Evolutionary conservation across 495 filamentous ascomycete species (phyloP), one percentile per base, ranked within the genome.

Genomic region (Polyplosphaeria fusca): DNA sequence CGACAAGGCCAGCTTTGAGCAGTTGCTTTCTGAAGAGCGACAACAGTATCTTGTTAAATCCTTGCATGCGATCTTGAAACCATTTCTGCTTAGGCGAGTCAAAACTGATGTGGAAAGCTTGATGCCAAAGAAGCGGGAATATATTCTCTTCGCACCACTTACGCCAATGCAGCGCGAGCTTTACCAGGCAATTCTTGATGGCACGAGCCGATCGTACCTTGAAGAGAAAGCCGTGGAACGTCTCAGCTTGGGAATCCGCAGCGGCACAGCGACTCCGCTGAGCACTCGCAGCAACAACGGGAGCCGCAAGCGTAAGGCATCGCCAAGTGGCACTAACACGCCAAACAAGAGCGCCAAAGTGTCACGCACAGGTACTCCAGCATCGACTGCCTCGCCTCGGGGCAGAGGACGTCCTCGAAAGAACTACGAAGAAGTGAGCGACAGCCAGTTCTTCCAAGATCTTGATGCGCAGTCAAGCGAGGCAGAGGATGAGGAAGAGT

Each of bases 81-180:
- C 93, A 0, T 87, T 98, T 61, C 78, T 98, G 0, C 75, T 98
- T 7, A 81, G 93, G 5, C 79, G 93, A 24, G 80, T 97, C 51
- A 98, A 98, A 71, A 84, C 88, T 1, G 93, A 98, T 69, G 93
- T 98, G 1, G 90, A 94, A 66, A 84, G 82, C 18, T 79, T 85
- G 44, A 72, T 98, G n/a, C 93, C 93, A 0, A 90, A 89, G 71
- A 98, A 98, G 74, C 82, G 93, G 28, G 93, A 98, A 69, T 98
- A 98, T 67, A 85, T 98, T 18, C 72, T 98, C 4, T 97, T 88
- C 55, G 91, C 93, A 3, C 93, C 91, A 0, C 79, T 98, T 60
- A 95, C 89, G 0, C 75, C 84, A 14, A 86, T 87, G 52, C 93
- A 98, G 64, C 86, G 89, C 26, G 93, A 96, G 49, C 74, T 97